Conservation (phyloP, 108 stramenopile species). For the Cyclotella baltica region DNA sequence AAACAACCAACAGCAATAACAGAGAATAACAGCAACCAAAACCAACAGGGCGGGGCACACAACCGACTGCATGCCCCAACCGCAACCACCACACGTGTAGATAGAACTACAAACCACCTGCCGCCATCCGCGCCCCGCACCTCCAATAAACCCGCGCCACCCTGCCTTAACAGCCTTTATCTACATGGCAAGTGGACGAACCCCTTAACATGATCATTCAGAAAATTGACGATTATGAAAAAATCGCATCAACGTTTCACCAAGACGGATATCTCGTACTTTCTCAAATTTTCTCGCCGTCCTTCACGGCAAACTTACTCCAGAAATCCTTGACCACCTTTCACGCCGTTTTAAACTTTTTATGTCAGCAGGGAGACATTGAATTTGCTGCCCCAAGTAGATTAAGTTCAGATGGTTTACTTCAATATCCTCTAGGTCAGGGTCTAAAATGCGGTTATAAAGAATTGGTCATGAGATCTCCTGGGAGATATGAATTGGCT, state of each 20-base stretch:
- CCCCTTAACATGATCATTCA: no score
- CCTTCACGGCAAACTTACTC: background rate
- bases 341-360: background rate
- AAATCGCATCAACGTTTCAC: background rate
- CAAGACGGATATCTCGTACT: background rate
- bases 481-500: slow-evolving; percentile 73
- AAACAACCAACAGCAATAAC: background rate
- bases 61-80: no score
- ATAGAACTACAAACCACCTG: no score
- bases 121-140: no score
- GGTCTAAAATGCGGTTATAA: slow-evolving; percentile 68
- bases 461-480: slow-evolving; percentile 81
- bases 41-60: no score
- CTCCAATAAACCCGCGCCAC: no score
- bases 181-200: no score
- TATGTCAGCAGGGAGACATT: background rate
- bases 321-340: background rate
- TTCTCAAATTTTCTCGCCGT: background rate
- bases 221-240: background rate
- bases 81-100: no score
- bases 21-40: no score
- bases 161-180: no score
- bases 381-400: background rate
- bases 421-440: slow-evolving; percentile 37
- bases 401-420: background rate